Percentiles rank a stretch among this genome's conserved stretches.
These are phyloP conservation scores for Penicillium nucicola DNA, from an alignment of 495 filamentous ascomycete genomes.

Conservation along the genomic window DNA sequence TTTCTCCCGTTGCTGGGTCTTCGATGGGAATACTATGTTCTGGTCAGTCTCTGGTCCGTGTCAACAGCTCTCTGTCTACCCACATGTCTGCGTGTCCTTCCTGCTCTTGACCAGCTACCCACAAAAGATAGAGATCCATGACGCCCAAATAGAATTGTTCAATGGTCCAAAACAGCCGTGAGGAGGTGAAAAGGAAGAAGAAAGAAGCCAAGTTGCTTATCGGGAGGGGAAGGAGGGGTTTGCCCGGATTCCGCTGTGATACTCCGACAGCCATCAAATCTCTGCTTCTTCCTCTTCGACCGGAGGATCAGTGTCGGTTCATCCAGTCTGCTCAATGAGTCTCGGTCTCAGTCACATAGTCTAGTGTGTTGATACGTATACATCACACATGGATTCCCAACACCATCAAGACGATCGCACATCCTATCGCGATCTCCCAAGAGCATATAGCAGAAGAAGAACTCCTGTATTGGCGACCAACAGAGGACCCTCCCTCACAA, in stretches of 20 bases:
- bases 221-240: too few relatives aligned
- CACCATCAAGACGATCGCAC: background rate
- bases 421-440: conserved; percentile 3
- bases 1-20: conserved; percentile 20
- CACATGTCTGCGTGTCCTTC: conserved; percentile 4
- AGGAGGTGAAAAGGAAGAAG: too few relatives aligned
- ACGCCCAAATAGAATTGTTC: background rate
- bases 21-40: conserved; percentile 17
- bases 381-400: background rate
- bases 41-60: background rate
- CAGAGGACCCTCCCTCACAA: conserved; percentile 8
- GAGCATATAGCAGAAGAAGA: conserved; percentile 1
- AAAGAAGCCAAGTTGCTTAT: too few relatives aligned
- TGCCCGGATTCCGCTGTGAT: too few relatives aligned
- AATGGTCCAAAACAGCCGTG: too few relatives aligned
- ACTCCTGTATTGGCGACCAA: conserved; percentile 15
- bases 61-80: background rate
- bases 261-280: too few relatives aligned
- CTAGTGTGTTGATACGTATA: too few relatives aligned
- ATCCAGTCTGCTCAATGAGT: too few relatives aligned
- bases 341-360: too few relatives aligned
- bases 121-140: background rate
- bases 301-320: too few relatives aligned
- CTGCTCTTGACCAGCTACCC: conserved; percentile 4
- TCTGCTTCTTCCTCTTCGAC: too few relatives aligned